Evolutionary conservation across 2,329 filamentous ascomycete species (phyloP).

Genomic region (Allantophomopsis lycopodina): DNA sequence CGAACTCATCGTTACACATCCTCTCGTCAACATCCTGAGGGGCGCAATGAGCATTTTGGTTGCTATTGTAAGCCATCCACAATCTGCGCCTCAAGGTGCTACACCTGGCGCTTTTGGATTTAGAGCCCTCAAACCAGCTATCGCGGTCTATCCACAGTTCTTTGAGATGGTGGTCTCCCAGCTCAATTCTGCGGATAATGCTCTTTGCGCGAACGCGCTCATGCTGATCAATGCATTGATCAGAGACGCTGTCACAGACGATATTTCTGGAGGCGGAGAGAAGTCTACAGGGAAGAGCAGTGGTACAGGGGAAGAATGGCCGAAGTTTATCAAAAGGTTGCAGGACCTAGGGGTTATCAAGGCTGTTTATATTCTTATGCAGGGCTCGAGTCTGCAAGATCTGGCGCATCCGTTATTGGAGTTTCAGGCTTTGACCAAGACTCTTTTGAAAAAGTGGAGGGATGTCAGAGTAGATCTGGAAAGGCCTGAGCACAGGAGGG

Average conservation of each 20-base stretch:
- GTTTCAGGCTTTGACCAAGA: conserved; percentile 84
- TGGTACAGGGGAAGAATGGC: conserved; percentile 60
- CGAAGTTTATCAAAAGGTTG: conserved; percentile 83
- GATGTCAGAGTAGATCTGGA: conserved; percentile 77
- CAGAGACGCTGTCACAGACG: conserved; percentile 73
- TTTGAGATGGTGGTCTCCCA: conserved; percentile 87
- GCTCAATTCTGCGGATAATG: conserved; percentile 86
- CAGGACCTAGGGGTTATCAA: conserved; percentile 90
- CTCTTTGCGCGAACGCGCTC: conserved; percentile 85
- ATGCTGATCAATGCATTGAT: conserved; percentile 94
- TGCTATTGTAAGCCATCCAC: conserved; percentile 78
- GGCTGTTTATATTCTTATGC: conserved; percentile 86
- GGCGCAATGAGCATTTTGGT: conserved; percentile 96
- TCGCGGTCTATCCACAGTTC: conserved; percentile 85
- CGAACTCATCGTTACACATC: conserved; percentile 86
- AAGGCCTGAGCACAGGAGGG: conserved; percentile 73
- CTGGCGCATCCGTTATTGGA: conserved; percentile 80
- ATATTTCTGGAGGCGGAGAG: conserved; percentile 32
- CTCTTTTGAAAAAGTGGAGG: conserved; percentile 76
- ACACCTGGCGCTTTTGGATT: conserved; percentile 64
- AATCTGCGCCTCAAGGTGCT: conserved; percentile 30
- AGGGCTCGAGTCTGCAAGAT: conserved; percentile 83
- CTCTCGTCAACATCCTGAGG: conserved; percentile 90
- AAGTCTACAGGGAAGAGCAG: conserved; percentile 14
- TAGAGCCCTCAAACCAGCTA: conserved; percentile 78